phyloP scores from a whole-genome alignment of 148 eudicot species.

The Silene uniflora region DNA sequence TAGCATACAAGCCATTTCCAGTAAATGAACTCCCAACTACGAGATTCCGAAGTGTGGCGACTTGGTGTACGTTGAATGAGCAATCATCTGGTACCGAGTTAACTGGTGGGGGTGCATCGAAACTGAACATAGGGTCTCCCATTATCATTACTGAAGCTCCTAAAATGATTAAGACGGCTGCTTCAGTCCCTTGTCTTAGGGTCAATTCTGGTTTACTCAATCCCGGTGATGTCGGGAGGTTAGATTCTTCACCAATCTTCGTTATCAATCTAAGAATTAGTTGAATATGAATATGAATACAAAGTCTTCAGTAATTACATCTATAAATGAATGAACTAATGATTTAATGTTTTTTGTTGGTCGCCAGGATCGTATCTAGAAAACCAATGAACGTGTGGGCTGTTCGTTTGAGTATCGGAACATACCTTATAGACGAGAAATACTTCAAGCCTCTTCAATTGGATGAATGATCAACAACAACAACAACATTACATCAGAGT shows the following conservation, averaged over 20 bases:
- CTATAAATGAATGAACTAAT: neutral
- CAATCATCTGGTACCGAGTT: neutral
- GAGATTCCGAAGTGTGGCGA: neutral
- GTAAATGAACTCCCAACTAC: neutral
- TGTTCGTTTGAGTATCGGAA: conserved; percentile 75
- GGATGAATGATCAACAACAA: conserved; percentile 16
- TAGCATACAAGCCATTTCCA: conserved; percentile 20
- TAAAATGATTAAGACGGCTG: conserved; percentile 71
- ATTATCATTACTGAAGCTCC: conserved; percentile 74
- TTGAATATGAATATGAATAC: neutral
- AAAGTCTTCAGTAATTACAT: neutral
- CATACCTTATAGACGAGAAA: conserved; percentile 78
- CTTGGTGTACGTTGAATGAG: conserved; percentile 7
- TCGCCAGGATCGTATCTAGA: conserved; percentile 67
- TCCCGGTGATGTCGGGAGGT: conserved; percentile 95
- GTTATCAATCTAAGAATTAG: neutral
- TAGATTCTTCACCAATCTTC: no score
- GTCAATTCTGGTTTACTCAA: conserved; percentile 66
- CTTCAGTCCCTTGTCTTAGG: conserved; percentile 84
- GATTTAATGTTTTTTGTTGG: neutral
- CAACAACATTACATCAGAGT: no score
- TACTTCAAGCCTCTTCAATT: conserved; percentile 75
- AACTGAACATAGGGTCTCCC: conserved; percentile 70
- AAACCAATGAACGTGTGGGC: conserved; percentile 97
- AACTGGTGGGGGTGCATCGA: neutral